A percentile compares a stretch with the other conserved stretches of the same genome.
These are phyloP conservation scores for Pseudogymnoascus sp. DNA, from an alignment of 2,329 filamentous ascomycete species.

Conservation along the genomic window DNA sequence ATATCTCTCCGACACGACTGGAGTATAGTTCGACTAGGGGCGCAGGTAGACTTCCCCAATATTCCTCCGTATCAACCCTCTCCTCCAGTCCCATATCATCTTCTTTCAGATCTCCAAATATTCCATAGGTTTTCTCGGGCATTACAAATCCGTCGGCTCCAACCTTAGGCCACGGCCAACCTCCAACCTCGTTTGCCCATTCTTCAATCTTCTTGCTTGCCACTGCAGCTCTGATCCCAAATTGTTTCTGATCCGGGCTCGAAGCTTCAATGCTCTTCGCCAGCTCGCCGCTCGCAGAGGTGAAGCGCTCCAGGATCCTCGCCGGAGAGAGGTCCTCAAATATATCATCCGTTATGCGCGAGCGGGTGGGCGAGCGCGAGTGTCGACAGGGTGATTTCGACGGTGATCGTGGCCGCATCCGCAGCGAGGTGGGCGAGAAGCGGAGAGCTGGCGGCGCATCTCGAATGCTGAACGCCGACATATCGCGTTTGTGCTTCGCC, in stretches of 20 bases:
- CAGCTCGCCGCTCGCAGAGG: constrained; percentile 44
- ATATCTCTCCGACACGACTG: constrained; percentile 65
- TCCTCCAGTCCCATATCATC: constrained; percentile 15
- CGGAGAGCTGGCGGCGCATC: constrained; percentile 5
- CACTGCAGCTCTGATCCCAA: constrained; percentile 62
- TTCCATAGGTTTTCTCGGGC: constrained; percentile 27
- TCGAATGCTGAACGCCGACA: constrained; percentile 3
- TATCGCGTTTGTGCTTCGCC: constrained; percentile 6
- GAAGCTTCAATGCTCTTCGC: constrained; percentile 55
- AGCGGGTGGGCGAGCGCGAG: constrained; percentile 22
- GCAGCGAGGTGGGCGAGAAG: constrained; percentile 3
- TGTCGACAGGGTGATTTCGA: constrained; percentile 1
- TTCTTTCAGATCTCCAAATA: constrained; percentile 12
- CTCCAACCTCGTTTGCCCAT: constrained; percentile 66
- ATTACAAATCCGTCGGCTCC: constrained; percentile 48
- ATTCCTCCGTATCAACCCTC: constrained; percentile 30
- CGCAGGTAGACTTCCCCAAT: constrained; percentile 65
- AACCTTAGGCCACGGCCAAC: constrained; percentile 50
- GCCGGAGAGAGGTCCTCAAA: constrained; percentile 55
- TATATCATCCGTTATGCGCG: constrained; percentile 44
- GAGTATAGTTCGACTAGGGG: constrained; percentile 63
- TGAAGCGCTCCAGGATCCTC: constrained; percentile 54
- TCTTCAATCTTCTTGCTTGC: constrained; percentile 64
- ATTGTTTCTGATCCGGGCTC: constrained; percentile 59
- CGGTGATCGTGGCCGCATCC: constrained; percentile 1